Evolutionary conservation across 768 basidiomycete species (phyloP), one percentile per base, ranked within the genome.

Genomic region (Mycena indigotica): DNA sequence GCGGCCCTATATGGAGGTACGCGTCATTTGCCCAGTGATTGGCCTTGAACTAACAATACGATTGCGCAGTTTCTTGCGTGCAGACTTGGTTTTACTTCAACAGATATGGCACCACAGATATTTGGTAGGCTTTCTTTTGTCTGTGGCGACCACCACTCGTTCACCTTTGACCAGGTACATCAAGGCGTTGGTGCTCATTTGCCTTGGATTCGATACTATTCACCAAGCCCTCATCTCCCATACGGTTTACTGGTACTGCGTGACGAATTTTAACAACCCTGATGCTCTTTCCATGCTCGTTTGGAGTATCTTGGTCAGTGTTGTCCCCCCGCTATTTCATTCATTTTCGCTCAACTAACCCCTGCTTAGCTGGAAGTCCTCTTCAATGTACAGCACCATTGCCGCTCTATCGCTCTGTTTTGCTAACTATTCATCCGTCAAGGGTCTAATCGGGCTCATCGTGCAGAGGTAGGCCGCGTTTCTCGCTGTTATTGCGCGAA

Each of bases 201-300:
- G 49, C 40, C 2, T 83, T 72, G 15, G 73, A 3, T 80, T 80
- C 53, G 85, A 86, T 60, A 81, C 75, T 4, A 62, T 77, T 3
- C 82, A 85, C 58, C 84, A 85, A 66, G 71, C 68, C 19, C 64
- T 85, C 17, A 82, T 86, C 29, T 80, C 81, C 3, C 84, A 86
- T 62, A 77, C 78, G 5, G 74, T 82, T 13, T 84, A 84, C 53
- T 72, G 75, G 61, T 84, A 84, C 62, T 70, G 83, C 46, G 74
- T 84, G 46, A 78, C 78, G 12, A 80, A 83, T 63, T 84, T 77
- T 69, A 75, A 73, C 62, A 79, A 80, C 50, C 75, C 79, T 2
- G 63, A 54, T 4, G 65, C 64, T 26, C 69, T 83, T 29, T 64
- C 65, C 3, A 52, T 69, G 40, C 76, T 84, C 61, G 75, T 83